Conservation (phyloP, 352 stramenopile species). For the Globisporangium perplexum region DNA sequence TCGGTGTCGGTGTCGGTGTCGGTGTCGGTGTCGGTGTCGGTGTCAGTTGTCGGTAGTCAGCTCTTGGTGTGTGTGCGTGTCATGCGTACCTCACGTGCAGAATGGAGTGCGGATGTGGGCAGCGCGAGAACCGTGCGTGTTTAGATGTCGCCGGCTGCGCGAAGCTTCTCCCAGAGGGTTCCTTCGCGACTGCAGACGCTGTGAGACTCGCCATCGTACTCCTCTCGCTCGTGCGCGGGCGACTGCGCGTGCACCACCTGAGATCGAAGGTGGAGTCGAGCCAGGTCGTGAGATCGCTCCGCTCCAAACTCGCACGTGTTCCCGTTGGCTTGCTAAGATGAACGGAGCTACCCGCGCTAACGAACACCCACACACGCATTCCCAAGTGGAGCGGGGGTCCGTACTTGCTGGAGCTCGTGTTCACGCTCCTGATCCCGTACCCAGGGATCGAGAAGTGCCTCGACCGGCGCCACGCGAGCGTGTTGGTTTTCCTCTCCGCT, state of each 20-base stretch:
- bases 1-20: too few relatives aligned
- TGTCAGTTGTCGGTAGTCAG: too few relatives aligned
- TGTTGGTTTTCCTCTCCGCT: conserved; percentile 37
- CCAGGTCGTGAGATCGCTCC: neutral
- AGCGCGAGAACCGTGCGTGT: conserved; percentile 50
- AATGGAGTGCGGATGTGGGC: too few relatives aligned
- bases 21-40: too few relatives aligned
- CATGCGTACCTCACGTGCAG: too few relatives aligned
- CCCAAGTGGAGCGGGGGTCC: conserved; percentile 10
- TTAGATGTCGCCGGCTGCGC: conserved; percentile 16
- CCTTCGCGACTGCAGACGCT: conserved; percentile 27
- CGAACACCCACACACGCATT: neutral
- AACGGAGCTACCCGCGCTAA: neutral
- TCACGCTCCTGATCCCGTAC: conserved; percentile 39
- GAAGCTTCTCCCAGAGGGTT: conserved; percentile 27
- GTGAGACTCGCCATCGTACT: conserved; percentile 19
- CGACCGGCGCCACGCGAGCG: neutral
- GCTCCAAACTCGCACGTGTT: conserved; percentile 1
- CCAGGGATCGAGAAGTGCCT: conserved; percentile 36
- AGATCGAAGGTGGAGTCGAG: neutral
- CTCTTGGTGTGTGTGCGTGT: neutral
- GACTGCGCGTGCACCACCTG: conserved; percentile 19
- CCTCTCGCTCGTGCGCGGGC: conserved; percentile 14
- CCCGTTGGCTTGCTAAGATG: too few relatives aligned
- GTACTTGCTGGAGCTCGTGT: conserved; percentile 31